Percentiles rank a stretch among this genome's conserved stretches.
phyloP scores from a whole-genome alignment of 768 basidiomycete species.

The Phlegmacium glaucopus region DNA sequence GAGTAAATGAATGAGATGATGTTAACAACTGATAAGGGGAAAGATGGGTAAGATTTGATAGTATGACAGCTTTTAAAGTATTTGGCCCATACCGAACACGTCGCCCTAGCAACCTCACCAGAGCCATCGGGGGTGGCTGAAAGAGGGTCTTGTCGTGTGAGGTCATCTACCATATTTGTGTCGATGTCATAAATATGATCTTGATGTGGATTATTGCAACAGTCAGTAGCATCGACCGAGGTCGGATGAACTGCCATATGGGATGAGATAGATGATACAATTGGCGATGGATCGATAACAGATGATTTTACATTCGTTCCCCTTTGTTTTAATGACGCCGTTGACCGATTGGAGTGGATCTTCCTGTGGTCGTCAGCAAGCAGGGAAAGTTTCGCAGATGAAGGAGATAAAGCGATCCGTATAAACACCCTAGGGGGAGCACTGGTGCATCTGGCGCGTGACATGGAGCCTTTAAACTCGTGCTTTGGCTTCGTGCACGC shows the following conservation, averaged over 20 bases:
- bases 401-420: conserved; percentile 1
- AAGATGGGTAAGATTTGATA: too few species aligned
- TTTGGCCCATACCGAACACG: conserved; percentile 10
- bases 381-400: neutral
- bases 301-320: neutral
- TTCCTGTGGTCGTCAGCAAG: conserved; percentile 4
- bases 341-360: conserved; percentile 6
- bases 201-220: too few species aligned
- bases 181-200: neutral
- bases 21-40: too few species aligned
- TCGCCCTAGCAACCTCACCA: conserved; percentile 19
- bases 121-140: neutral
- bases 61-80: neutral
- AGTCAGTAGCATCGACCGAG: too few species aligned
- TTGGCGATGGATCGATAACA: neutral
- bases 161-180: neutral
- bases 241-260: too few species aligned
- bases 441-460: conserved; percentile 33
- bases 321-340: conserved; percentile 4
- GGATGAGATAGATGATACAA: neutral
- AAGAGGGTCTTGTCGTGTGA: too few species aligned
- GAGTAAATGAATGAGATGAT: neutral
- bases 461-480: conserved; percentile 35
- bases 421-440: conserved; percentile 20
- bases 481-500: conserved; percentile 37